phyloP scores from a whole-genome alignment of 805 yeast species.

The Yamadazyma endophytica region DNA sequence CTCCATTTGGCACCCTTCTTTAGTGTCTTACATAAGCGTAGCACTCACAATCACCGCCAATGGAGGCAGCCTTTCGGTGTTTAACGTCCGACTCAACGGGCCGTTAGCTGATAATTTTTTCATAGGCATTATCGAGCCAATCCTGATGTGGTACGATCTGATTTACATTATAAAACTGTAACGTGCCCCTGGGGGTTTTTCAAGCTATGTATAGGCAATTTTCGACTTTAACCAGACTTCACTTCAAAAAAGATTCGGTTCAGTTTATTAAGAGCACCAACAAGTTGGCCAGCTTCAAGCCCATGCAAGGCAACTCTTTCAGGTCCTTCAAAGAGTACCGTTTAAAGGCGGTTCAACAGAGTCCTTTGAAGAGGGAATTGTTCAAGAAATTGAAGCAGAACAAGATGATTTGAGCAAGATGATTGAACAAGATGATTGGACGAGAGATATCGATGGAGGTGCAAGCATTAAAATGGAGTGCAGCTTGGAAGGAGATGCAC shows the following conservation, averaged over 20 bases:
- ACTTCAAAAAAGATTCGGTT: slow-evolving; percentile 26
- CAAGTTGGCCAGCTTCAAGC: slow-evolving; percentile 21
- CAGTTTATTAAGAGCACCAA: neutral
- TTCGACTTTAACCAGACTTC: slow-evolving; percentile 15
- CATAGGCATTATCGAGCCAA: neutral
- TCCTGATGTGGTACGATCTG: neutral
- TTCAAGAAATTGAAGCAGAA: slow-evolving; percentile 6
- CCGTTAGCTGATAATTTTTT: no score
- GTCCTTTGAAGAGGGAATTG: slow-evolving; percentile 25
- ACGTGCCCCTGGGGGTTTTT: neutral
- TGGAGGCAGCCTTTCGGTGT: no score
- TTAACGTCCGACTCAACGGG: no score
- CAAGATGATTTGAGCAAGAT: slow-evolving; percentile 1
- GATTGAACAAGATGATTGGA: no score
- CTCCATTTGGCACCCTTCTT: no score
- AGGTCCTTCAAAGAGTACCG: slow-evolving; percentile 43
- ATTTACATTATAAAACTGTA: neutral
- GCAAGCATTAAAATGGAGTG: no score
- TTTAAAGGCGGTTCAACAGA: slow-evolving; percentile 36
- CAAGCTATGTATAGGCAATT: slow-evolving; percentile 16
- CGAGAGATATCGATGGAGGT: no score
- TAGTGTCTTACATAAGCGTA: no score
- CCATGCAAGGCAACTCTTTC: slow-evolving; percentile 36
- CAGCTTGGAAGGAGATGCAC: no score
- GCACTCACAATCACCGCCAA: no score